Conservation (phyloP, 257 asterid genomes). For the Thymus mandschuricus region DNA sequence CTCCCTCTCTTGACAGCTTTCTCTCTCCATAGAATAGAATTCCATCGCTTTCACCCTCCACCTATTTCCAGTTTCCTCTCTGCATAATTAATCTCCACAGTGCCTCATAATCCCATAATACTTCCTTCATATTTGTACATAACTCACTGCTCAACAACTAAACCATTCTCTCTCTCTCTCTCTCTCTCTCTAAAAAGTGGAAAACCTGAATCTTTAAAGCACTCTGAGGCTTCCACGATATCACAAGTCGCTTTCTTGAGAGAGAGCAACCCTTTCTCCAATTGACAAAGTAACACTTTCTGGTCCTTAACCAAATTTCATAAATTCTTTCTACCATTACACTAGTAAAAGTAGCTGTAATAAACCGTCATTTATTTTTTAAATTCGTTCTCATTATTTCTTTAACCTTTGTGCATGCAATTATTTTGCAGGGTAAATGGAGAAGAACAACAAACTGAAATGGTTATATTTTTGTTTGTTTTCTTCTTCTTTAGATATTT, state of each 20-base stretch:
- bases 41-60: slow-evolving; percentile 33
- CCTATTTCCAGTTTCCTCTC: neutral
- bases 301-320: slow-evolving; percentile 28
- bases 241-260: slow-evolving; percentile 45
- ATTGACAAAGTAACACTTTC: slow-evolving; percentile 51
- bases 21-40: slow-evolving; percentile 28
- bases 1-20: slow-evolving; percentile 27
- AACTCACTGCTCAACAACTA: neutral
- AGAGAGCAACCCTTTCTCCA: slow-evolving; percentile 32
- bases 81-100: neutral
- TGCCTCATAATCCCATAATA: too few relatives aligned
- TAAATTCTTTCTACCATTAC: too few relatives aligned
- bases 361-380: neutral
- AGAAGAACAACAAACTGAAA: too few relatives aligned
- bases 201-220: slow-evolving; percentile 22
- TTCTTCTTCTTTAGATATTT: neutral
- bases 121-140: neutral
- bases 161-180: neutral
- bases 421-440: slow-evolving; percentile 23
- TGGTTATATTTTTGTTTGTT: slow-evolving; percentile 36
- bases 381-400: neutral
- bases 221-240: neutral
- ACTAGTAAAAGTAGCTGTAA: neutral
- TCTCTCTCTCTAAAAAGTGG: neutral
- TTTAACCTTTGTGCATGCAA: slow-evolving; percentile 13